Evolutionary conservation across 306 rosid species (phyloP).

Genomic region (Pachyrhizus erosus): DNA sequence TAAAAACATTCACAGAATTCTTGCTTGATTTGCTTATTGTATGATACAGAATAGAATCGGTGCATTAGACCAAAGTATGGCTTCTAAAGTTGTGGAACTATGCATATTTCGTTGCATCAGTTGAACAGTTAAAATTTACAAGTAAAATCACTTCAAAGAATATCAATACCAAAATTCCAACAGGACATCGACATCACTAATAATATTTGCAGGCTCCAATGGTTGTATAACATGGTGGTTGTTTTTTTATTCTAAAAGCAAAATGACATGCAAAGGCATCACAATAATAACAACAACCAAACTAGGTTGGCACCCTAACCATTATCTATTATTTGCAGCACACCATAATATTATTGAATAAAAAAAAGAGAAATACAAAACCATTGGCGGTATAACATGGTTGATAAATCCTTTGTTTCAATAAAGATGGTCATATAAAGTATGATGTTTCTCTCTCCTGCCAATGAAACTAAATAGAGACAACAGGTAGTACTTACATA

Average conservation of each 20-base stretch:
- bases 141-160: background rate
- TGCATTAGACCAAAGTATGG: background rate
- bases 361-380: no score
- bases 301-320: no score
- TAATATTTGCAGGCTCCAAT: background rate
- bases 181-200: background rate
- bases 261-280: no score
- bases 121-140: background rate
- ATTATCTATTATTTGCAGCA: no score
- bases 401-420: background rate
- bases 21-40: background rate
- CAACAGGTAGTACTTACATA: constrained; percentile 64
- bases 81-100: background rate
- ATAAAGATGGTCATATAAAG: background rate
- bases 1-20: background rate
- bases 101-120: background rate
- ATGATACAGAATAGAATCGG: background rate
- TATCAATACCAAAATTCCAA: background rate
- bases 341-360: no score
- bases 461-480: background rate
- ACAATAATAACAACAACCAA: no score
- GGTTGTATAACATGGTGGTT: background rate
- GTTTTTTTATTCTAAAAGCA: no score
- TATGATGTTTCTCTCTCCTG: background rate
- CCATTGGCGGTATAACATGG: background rate